Evolutionary conservation across 495 filamentous ascomycete species (phyloP).

Genomic region (Chaetomium fimeti): DNA sequence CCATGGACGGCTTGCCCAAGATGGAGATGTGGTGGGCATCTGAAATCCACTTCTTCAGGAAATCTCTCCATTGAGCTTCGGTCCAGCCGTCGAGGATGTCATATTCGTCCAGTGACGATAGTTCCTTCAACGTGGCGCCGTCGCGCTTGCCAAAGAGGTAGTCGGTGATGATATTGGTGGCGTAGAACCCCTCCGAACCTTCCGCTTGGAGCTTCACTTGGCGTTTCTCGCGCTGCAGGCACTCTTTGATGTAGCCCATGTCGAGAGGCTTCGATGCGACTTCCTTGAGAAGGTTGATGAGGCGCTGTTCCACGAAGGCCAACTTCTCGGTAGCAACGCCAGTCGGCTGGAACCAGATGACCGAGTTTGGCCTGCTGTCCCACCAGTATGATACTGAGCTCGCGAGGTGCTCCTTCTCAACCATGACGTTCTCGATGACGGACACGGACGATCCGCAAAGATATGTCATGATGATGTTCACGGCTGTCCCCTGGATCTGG

Average conservation of each 20-base stretch:
- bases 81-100: conserved; percentile 75
- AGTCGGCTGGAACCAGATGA: conserved; percentile 79
- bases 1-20: conserved; percentile 75
- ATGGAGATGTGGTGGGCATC: conserved; percentile 85
- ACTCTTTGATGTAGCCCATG: conserved; percentile 84
- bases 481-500: conserved; percentile 58
- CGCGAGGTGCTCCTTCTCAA: conserved; percentile 89
- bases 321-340: conserved; percentile 86
- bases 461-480: conserved; percentile 77
- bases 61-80: conserved; percentile 77
- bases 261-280: conserved; percentile 77
- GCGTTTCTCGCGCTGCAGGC: conserved; percentile 71
- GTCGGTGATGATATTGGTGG: conserved; percentile 79
- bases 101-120: conserved; percentile 69
- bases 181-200: conserved; percentile 68
- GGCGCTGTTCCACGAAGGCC: conserved; percentile 73
- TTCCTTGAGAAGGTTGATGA: conserved; percentile 79
- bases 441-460: conserved; percentile 90
- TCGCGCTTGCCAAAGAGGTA: conserved; percentile 87
- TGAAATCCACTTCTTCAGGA: conserved; percentile 78
- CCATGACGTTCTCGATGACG: conserved; percentile 83
- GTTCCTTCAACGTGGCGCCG: conserved; percentile 71
- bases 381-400: conserved; percentile 75
- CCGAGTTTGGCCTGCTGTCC: conserved; percentile 72
- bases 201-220: conserved; percentile 79